Percentiles rank a stretch among this genome's conserved stretches.
phyloP scores from a whole-genome alignment of 2,329 filamentous ascomycete genomes.

The Raffaelea ambrosiae region DNA sequence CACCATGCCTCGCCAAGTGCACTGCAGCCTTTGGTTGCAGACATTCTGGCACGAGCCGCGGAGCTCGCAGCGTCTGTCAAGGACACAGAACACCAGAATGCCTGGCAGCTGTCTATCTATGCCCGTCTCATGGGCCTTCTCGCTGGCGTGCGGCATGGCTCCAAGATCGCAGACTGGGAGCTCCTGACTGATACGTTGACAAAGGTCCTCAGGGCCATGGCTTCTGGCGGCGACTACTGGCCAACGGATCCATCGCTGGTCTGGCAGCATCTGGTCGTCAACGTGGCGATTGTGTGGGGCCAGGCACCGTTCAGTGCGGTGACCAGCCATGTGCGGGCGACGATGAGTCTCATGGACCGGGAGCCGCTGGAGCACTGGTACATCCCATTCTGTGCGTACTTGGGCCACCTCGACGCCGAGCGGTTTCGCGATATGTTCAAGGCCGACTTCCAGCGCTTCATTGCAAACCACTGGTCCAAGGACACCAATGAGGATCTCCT shows the following conservation, averaged over 20 bases:
- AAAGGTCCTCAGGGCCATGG: constrained; percentile 39
- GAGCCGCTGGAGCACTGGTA: constrained; percentile 65
- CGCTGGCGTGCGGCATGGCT: constrained; percentile 73
- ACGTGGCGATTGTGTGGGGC: constrained; percentile 59
- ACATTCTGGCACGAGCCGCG: constrained; percentile 44
- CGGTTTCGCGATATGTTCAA: constrained; percentile 74
- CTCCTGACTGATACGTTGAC: constrained; percentile 49
- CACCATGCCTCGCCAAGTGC: constrained; percentile 72
- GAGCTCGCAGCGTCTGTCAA: constrained; percentile 28
- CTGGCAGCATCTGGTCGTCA: constrained; percentile 52
- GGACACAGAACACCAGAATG: constrained; percentile 19
- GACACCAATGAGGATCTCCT: constrained; percentile 57
- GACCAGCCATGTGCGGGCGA: constrained; percentile 58
- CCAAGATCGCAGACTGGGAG: constrained; percentile 65
- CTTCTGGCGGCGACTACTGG: constrained; percentile 6
- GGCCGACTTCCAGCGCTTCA: constrained; percentile 76
- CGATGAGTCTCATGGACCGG: constrained; percentile 50
- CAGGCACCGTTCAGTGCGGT: constrained; percentile 71
- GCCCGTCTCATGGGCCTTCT: constrained; percentile 58
- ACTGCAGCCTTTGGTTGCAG: constrained; percentile 59
- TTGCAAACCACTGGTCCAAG: constrained; percentile 65
- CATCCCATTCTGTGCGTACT: constrained; percentile 74
- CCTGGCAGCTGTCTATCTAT: constrained; percentile 38
- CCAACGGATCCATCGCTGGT: constrained; percentile 25
- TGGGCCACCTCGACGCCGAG: constrained; percentile 63